A percentile compares a stretch with the other conserved stretches of the same genome.
These are phyloP conservation scores for Lineolata rhizophorae DNA, from an alignment of 495 filamentous ascomycete species.

Conservation along the genomic window DNA sequence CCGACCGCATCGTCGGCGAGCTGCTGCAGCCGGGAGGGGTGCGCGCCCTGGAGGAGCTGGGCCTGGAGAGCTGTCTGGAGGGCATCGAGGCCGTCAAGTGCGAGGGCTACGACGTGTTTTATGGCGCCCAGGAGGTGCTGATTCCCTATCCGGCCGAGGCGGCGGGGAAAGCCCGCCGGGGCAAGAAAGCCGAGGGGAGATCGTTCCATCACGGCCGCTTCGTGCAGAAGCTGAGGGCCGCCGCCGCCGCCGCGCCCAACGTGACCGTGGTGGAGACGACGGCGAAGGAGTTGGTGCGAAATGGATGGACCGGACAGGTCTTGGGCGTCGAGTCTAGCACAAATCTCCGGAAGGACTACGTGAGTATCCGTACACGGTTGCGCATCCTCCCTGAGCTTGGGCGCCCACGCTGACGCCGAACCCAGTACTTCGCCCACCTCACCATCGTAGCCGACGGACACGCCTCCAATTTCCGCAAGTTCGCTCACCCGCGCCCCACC, in stretches of 20 bases:
- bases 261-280: constrained; percentile 28
- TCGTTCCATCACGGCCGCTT: constrained; percentile 25
- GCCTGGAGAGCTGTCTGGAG: constrained; percentile 64
- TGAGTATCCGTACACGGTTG: constrained; percentile 3
- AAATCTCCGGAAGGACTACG: constrained; percentile 31
- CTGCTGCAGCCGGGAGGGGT: constrained; percentile 85
- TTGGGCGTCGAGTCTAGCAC: constrained; percentile 56
- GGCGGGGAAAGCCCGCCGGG: constrained; percentile 4
- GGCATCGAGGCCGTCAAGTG: constrained; percentile 68
- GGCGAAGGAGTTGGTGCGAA: constrained; percentile 22
- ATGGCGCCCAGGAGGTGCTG: constrained; percentile 51
- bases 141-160: constrained; percentile 42
- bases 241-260: constrained; percentile 17
- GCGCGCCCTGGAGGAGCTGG: constrained; percentile 55
- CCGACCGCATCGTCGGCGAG: constrained; percentile 92
- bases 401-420: neutral
- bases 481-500: constrained; percentile 39
- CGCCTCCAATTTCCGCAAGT: constrained; percentile 76
- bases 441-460: constrained; percentile 90
- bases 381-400: neutral
- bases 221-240: constrained; percentile 17
- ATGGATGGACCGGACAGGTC: constrained; percentile 23
- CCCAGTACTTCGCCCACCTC: constrained; percentile 61
- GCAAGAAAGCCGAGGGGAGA: constrained; percentile 18
- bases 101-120: constrained; percentile 72